These are phyloP conservation scores for Alternaria hordeiaustralica DNA, from an alignment of 2,329 filamentous ascomycete species.

Conservation along the genomic window DNA sequence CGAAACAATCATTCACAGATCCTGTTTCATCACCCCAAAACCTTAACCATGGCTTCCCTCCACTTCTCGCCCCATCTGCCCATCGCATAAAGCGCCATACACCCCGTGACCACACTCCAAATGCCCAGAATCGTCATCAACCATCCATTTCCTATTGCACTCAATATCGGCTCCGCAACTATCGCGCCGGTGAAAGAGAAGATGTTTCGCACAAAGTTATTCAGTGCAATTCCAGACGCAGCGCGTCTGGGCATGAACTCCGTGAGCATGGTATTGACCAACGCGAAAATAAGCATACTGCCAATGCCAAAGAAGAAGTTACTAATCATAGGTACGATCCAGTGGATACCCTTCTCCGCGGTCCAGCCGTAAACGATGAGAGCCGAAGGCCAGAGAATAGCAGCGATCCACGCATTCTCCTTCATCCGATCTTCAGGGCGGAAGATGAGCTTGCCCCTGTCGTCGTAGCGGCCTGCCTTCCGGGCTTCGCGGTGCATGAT, in stretches of 20 bases:
- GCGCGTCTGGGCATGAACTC: conserved; percentile 50
- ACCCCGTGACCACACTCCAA: conserved; percentile 54
- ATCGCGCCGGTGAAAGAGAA: conserved; percentile 47
- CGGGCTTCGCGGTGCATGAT: conserved; percentile 51
- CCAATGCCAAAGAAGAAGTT: conserved; percentile 53
- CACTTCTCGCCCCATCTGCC: conserved; percentile 66
- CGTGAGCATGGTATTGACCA: conserved; percentile 50
- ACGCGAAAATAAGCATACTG: conserved; percentile 48
- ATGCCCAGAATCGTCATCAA: conserved; percentile 54
- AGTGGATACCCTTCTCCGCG: conserved; percentile 39
- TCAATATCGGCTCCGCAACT: conserved; percentile 45
- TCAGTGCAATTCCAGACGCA: conserved; percentile 47
- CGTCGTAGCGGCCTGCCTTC: conserved; percentile 46
- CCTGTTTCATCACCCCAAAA: conserved; percentile 17
- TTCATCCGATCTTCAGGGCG: conserved; percentile 50
- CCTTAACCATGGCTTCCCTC: conserved; percentile 67
- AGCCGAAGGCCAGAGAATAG: conserved; percentile 44
- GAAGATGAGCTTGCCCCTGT: conserved; percentile 43
- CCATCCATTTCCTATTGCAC: conserved; percentile 50
- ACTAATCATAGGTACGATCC: conserved; percentile 46
- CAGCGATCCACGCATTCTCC: conserved; percentile 50
- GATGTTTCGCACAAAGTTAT: conserved; percentile 50
- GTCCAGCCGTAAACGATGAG: conserved; percentile 50
- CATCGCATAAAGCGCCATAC: conserved; percentile 65
- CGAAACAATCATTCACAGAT: not conserved